These are phyloP conservation scores for Globisporangium camurandrum DNA, from an alignment of 352 stramenopile species.

Conservation along the genomic window DNA sequence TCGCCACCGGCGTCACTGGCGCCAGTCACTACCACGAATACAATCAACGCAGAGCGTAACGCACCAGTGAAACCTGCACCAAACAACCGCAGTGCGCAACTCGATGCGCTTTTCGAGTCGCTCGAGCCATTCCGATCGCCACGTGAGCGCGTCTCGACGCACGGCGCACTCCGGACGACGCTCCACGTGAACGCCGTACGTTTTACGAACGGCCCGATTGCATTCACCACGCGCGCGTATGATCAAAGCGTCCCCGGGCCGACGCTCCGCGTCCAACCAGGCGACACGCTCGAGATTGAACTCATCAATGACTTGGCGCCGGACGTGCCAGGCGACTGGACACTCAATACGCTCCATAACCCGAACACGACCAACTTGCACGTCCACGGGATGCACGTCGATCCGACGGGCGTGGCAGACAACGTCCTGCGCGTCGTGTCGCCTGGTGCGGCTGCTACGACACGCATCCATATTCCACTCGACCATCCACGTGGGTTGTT, in stretches of 20 bases:
- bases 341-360: constrained; percentile 51
- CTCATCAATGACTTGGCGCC: constrained; percentile 48
- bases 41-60: too few relatives aligned
- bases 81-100: constrained; percentile 7
- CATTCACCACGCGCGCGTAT: constrained; percentile 68
- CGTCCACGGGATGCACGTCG: constrained; percentile 79
- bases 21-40: not conserved
- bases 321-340: constrained; percentile 28
- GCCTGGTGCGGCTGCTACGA: constrained; percentile 43
- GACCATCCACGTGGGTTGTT: constrained; percentile 69
- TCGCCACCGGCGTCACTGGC: not conserved
- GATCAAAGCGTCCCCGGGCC: constrained; percentile 50
- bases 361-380: constrained; percentile 80
- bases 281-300: constrained; percentile 53
- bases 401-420: constrained; percentile 66
- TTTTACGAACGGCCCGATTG: constrained; percentile 44
- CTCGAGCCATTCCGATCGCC: constrained; percentile 29
- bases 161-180: constrained; percentile 60
- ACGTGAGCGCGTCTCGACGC: constrained; percentile 23
- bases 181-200: constrained; percentile 33
- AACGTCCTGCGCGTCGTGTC: constrained; percentile 59
- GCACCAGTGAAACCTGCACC: not conserved
- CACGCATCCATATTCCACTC: constrained; percentile 39
- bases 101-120: constrained; percentile 22
- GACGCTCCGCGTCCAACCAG: constrained; percentile 47